Percentiles rank a stretch among this genome's conserved stretches.
Conservation (phyloP, 169 alveolate genomes). For the Eimeria maxima region DNA sequence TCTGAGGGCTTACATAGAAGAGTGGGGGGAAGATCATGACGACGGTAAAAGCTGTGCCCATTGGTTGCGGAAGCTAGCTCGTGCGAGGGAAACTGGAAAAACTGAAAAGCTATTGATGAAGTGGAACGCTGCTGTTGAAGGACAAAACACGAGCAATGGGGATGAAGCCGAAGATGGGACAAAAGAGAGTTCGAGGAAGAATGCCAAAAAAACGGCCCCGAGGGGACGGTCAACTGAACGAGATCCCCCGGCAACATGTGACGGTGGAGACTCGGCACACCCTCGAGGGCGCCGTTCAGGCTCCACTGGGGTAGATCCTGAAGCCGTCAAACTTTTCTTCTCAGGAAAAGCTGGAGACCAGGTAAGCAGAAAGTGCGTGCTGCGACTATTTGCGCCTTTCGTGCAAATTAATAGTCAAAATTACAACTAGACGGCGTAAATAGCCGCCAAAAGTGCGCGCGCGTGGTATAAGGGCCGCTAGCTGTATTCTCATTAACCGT, state of each 20-base stretch:
- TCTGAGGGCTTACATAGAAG: constrained; percentile 51
- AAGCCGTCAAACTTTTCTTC: constrained; percentile 63
- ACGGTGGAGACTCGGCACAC: not conserved
- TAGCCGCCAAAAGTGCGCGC: too few relatives aligned
- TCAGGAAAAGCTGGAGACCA: constrained; percentile 78
- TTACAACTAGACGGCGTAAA: too few relatives aligned
- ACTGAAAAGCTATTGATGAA: constrained; percentile 37
- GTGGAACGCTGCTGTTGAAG: constrained; percentile 62
- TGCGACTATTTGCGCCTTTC: not conserved
- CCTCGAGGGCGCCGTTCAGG: constrained; percentile 36
- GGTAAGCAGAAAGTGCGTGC: constrained; percentile 22
- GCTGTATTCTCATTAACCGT: not conserved
- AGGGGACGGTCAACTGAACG: constrained; percentile 58
- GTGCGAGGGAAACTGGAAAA: constrained; percentile 65
- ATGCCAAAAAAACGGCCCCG: not conserved
- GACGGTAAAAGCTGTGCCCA: constrained; percentile 64
- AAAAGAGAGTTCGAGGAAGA: not conserved
- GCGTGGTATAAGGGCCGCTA: not conserved
- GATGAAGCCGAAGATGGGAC: constrained; percentile 5
- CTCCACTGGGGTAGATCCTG: constrained; percentile 41
- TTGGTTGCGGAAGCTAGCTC: constrained; percentile 37
- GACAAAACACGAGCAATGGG: not conserved
- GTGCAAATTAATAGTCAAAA: too few relatives aligned
- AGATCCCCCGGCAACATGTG: not conserved
- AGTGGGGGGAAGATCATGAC: constrained; percentile 77